Conservation (phyloP, 2,329 filamentous ascomycete species). For the Ceratocystis eucalypticola region DNA sequence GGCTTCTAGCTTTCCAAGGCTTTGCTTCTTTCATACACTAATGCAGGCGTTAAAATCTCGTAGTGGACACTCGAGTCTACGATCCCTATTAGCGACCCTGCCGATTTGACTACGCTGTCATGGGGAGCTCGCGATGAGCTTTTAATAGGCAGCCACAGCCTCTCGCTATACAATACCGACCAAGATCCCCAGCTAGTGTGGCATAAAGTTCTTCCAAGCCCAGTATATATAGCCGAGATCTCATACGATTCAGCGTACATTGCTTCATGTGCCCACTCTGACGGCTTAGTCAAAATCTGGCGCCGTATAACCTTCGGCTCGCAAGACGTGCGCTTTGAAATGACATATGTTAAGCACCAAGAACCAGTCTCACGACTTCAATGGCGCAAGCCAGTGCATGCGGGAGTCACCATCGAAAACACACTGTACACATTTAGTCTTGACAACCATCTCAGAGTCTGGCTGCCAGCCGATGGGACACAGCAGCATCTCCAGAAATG, state of each 20-base stretch:
- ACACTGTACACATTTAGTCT: slow-evolving; percentile 80
- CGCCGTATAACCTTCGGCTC: slow-evolving; percentile 70
- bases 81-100: slow-evolving; percentile 32
- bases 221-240: slow-evolving; percentile 59
- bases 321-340: slow-evolving; percentile 75
- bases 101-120: slow-evolving; percentile 44
- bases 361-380: slow-evolving; percentile 65
- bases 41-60: neutral
- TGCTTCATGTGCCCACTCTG: slow-evolving; percentile 63
- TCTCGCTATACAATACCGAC: slow-evolving; percentile 53
- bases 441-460: slow-evolving; percentile 69
- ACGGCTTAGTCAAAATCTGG: slow-evolving; percentile 87
- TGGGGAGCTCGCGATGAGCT: slow-evolving; percentile 84
- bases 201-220: slow-evolving; percentile 59
- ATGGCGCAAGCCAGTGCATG: slow-evolving; percentile 68
- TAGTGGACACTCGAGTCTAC: slow-evolving; percentile 53
- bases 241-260: slow-evolving; percentile 82
- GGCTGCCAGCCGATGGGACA: slow-evolving; percentile 58
- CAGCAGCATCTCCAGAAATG: slow-evolving; percentile 64
- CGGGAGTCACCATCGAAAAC: slow-evolving; percentile 69
- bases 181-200: slow-evolving; percentile 48
- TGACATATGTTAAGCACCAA: slow-evolving; percentile 80
- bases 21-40: neutral
- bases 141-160: slow-evolving; percentile 55
- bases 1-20: neutral